Evolutionary conservation across 352 stramenopile species (phyloP), one percentile per base, ranked within the genome.

Genomic region (Paralagenidium karlingii): DNA sequence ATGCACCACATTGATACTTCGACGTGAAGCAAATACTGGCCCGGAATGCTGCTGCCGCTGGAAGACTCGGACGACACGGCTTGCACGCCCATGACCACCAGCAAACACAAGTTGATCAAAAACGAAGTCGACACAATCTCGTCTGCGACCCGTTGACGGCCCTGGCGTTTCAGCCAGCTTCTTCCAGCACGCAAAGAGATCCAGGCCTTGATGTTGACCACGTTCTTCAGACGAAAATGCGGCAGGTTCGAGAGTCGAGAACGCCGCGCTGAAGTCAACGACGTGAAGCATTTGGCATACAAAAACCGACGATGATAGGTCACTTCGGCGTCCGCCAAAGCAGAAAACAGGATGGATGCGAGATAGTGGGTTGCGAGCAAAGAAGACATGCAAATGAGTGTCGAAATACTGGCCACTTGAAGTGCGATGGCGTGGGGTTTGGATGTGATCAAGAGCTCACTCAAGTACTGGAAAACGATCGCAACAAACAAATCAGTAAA

Each of bases 161-260:
- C 68, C 43, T 91, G 80, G 24, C 78, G 75, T 53, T 91, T 89
- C 20, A 94, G 61, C 79, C 79, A 94, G 38, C 77, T 88, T 39
- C 80, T 70, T 20, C 82, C 82, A 15, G 68, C 80, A 13, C 82
- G 73, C 28, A 94, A 61, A 7, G 80, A 83, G 42, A 94, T 84
- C 82, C 82, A 94, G 21, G 80, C 76, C 40, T 90, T 88, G 51
- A 94, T 94, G 49, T 91, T 94, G 20, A 88, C 67, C 2, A 90
- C 77, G 45, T 94, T 94, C 54, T 94, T 94, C 15, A 94, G 58
- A 31, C 77, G 75, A 40, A 94, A 94, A 42, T 94, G 76, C 4
- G 82, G 82, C 28, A 94, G 39, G 43, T 89, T 82, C 31, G 82
- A 80, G 47, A 84, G 59, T 29, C 78, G 60, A 13, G 82, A 86